Evolutionary conservation across 306 rosid genomes (phyloP).

Genomic region (Spatholobus suberectus): DNA sequence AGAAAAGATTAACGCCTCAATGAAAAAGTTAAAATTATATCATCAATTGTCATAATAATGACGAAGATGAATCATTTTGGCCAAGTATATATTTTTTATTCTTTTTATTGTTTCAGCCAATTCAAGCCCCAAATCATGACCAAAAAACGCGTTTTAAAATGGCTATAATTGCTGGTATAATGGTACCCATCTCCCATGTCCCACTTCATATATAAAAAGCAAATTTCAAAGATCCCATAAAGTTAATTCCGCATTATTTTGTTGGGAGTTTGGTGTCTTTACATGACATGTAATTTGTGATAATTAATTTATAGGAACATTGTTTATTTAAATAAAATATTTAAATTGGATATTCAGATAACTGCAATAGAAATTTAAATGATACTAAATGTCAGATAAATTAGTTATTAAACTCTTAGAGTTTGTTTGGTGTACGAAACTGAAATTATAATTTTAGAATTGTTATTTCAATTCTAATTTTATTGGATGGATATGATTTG

Average conservation of each 20-base stretch:
- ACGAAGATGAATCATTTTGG: constrained; percentile 46
- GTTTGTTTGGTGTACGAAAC: too few relatives aligned
- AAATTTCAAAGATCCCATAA: background rate
- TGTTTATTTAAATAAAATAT: too few relatives aligned
- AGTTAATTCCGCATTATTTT: background rate
- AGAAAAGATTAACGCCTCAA: background rate
- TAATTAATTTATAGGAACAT: too few relatives aligned
- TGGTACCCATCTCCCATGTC: constrained; percentile 15
- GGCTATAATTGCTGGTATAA: background rate
- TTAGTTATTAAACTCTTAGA: too few relatives aligned
- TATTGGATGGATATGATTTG: too few relatives aligned
- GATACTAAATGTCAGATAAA: too few relatives aligned
- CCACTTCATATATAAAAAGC: background rate
- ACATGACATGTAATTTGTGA: background rate
- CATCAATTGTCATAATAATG: constrained; percentile 48
- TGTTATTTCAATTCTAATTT: too few relatives aligned
- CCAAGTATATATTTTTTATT: constrained; percentile 12
- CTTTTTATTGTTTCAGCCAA: background rate
- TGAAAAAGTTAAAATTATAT: constrained; percentile 25
- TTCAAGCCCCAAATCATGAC: constrained; percentile 36
- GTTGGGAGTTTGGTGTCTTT: background rate
- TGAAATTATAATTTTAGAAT: too few relatives aligned
- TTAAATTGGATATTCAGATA: too few relatives aligned
- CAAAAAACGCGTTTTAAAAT: constrained; percentile 19
- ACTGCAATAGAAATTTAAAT: too few relatives aligned